Base-by-base conservation (phyloP, 805 yeast species). In the Candida loeiensis region DNA sequence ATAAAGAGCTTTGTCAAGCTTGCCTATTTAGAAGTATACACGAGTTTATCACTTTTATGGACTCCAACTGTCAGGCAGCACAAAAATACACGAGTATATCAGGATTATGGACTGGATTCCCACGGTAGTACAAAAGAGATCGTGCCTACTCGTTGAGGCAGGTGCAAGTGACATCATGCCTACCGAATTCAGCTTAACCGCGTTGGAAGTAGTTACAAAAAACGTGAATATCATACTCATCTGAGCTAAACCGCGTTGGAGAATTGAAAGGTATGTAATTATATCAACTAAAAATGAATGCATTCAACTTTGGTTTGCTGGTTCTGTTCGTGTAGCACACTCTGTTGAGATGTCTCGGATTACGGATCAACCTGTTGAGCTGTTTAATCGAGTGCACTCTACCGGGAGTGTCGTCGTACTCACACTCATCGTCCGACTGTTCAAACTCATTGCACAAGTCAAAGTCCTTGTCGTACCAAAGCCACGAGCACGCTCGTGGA, bases 381-480 rank as follows among this genome's bases (percentile, higher is more conserved):
- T 58, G 60, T 34, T 46, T 48, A 8, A 53, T 47, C 19, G 50
- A 46, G 41, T 59, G 62, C 20, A 40, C 29, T 14, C 49, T 32
- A 20, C 22, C 33, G 11, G 40, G 16, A 15, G 34, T 7, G 12
- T 34, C 28, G 4, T 40, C 44, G 17, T 27, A 37, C 38, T 37
- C 52, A 44, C 40, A 41, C 6, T 45, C 53, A 21, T 45, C 51
- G 30, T 49, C 55, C 8, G 48, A 42, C 13, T 30, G 33, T 6
- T 53, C 54, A 29, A 44, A 34, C 9, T 50, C 54, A 29, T 51
- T 42, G 18, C 49, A 38, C 28, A 55, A 45, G 22, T 54, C 53
- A 27, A 46, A 49, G 40, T 63, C 69, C 32, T 48, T 50, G 13
- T 61, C 67, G 44, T 56, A 61, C 58, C 60, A 55, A 5, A 63